phyloP scores from a whole-genome alignment of 2,329 filamentous ascomycete genomes.

The Neofusicoccum cordaticola region DNA sequence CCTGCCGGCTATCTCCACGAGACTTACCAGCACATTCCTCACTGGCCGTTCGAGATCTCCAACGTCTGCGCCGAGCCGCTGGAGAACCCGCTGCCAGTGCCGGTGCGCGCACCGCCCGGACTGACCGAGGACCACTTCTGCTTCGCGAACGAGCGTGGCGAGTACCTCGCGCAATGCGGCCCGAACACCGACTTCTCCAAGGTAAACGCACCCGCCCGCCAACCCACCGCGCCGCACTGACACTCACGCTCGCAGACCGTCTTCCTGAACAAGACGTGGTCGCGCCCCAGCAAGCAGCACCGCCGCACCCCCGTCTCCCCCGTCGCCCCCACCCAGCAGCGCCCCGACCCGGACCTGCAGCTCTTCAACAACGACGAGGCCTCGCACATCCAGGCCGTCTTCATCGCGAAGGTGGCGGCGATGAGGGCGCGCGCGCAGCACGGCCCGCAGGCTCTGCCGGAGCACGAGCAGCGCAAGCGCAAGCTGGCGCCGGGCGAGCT shows the following conservation, averaged over 20 bases:
- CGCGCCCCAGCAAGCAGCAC: background rate
- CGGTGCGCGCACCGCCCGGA: background rate
- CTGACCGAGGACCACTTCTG: background rate
- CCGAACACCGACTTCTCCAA: background rate
- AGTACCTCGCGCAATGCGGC: background rate
- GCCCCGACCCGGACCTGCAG: background rate
- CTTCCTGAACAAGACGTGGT: background rate
- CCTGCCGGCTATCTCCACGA: background rate
- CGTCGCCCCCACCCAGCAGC: background rate
- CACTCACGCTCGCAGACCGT: background rate
- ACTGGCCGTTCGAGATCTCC: background rate
- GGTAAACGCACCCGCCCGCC: background rate
- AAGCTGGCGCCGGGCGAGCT: background rate
- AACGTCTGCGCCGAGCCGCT: background rate
- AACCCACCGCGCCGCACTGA: background rate
- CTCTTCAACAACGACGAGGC: background rate
- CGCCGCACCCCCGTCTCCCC: background rate
- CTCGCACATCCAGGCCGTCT: background rate
- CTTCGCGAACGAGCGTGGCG: background rate
- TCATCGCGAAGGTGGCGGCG: background rate
- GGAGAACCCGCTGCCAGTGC: background rate
- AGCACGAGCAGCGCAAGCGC: background rate
- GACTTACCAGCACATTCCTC: background rate
- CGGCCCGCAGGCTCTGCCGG: background rate
- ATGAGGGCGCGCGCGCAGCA: background rate